Conservation (phyloP, 2,329 filamentous ascomycete species). For the Talaromyces sp. region DNA sequence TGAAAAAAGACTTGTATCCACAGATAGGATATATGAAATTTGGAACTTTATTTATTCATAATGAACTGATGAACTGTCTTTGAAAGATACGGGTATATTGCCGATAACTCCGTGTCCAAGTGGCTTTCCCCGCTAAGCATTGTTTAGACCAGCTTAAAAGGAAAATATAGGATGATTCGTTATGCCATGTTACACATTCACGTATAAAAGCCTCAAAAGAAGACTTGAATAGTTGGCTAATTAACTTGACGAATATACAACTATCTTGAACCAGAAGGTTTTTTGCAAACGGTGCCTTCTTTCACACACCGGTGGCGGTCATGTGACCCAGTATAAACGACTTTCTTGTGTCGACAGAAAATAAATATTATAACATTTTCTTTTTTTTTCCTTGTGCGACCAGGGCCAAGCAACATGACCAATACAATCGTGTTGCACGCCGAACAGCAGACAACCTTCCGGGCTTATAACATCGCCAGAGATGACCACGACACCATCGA, state of each 20-base stretch:
- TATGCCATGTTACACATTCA: neutral
- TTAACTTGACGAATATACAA: too few relatives aligned
- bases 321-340: too few relatives aligned
- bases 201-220: too few relatives aligned
- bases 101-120: neutral
- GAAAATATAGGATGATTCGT: neutral
- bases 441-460: neutral
- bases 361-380: neutral
- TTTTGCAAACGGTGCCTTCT: too few relatives aligned
- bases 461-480: neutral
- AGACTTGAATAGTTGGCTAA: too few relatives aligned
- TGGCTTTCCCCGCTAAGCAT: neutral
- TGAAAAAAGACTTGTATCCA: neutral
- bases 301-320: too few relatives aligned
- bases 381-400: neutral
- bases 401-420: neutral
- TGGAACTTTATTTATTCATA: neutral
- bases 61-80: neutral
- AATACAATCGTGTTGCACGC: neutral
- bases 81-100: neutral
- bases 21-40: too few relatives aligned
- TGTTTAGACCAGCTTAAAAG: neutral
- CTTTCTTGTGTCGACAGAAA: neutral
- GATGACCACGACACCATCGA: neutral
- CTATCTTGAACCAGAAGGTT: too few relatives aligned